Evolutionary conservation across 306 rosid genomes (phyloP), one percentile per base, ranked within the genome.

Genomic region (Adenanthera pavonina): DNA sequence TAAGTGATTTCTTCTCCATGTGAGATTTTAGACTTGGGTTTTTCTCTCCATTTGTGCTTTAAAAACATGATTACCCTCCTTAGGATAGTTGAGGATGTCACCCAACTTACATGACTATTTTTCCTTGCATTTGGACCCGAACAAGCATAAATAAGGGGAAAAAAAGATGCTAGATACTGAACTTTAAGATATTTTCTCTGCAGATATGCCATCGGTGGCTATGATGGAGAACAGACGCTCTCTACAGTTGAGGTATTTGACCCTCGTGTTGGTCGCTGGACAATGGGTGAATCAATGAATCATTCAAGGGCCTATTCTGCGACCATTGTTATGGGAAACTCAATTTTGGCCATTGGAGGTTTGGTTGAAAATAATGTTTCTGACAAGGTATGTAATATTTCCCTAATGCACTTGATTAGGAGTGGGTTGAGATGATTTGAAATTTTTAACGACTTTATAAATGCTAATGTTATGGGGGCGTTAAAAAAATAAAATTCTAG

Each of bases 151-250:
- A 25, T 25, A 25, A 25, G 30, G 30, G 30, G 30, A 4, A 25
- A 7, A 72, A 34, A 36, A 57, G 13, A 36, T 36, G n/a, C 17
- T 36, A 14, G 54, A 34, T 43, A 61, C 34, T 61, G 8, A 48
- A 59, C 44, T 36, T 25, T 36, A 65, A 43, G 61, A 16, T 15
- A 73, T 36, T 46, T 19, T 76, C 2, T 80, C 15, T 43, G 20
- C 82, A 87, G 92, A 78, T 87, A 83, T 87, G 90, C 75, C 20
- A 34, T 89, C 16, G 92, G 89, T 10, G 89, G 92, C 4, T 84
- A 53, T 36, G 61, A 74, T 82, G 89, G 92, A 69, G 64, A 35
- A 35, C 34, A 9, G 53, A 72, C 83, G 75, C 67, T 80, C 49
- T 75, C 90, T 5, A 74, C 89, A 6, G 86, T 87, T 41, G 92